A percentile compares a stretch with the other conserved stretches of the same genome.
These are phyloP conservation scores for Skeletonema grethae DNA, from an alignment of 108 stramenopile species.

Conservation along the genomic window DNA sequence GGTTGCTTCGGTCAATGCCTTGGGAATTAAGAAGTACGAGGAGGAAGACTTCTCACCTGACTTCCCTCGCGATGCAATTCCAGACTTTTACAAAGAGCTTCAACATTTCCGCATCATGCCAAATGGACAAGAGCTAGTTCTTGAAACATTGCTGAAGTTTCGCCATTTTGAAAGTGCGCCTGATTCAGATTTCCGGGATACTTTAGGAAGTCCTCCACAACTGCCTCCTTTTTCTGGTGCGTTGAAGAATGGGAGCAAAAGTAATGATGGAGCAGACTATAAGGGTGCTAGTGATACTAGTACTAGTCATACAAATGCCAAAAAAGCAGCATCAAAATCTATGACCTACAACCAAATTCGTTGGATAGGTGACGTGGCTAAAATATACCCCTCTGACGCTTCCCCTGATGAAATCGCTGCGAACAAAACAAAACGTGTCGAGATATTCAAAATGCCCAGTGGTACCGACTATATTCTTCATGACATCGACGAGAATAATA, in stretches of 20 bases:
- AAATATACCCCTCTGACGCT: constrained; percentile 68
- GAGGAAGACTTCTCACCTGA: constrained; percentile 74
- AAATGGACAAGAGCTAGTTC: constrained; percentile 76
- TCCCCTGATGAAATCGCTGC: constrained; percentile 67
- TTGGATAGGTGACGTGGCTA: constrained; percentile 78
- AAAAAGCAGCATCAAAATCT: constrained; percentile 12
- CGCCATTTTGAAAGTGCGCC: constrained; percentile 71
- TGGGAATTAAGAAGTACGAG: not conserved
- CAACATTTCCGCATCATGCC: constrained; percentile 84
- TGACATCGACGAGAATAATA: constrained; percentile 76
- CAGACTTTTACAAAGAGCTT: constrained; percentile 89
- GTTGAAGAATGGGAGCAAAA: constrained; percentile 14
- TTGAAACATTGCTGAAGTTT: constrained; percentile 83
- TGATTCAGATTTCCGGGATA: constrained; percentile 53
- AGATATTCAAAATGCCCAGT: constrained; percentile 88
- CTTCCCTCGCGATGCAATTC: constrained; percentile 80
- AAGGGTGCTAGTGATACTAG: constrained; percentile 19
- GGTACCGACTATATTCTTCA: constrained; percentile 86
- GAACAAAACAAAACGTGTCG: constrained; percentile 63
- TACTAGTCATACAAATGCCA: not conserved
- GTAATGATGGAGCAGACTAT: constrained; percentile 43
- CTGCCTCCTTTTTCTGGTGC: constrained; percentile 3
- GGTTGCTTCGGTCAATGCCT: constrained; percentile 1
- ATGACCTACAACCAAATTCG: constrained; percentile 53
- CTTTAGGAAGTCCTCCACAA: constrained; percentile 65